phyloP scores from a whole-genome alignment of 805 yeast genomes.

The Monosporozyma aerobia region DNA sequence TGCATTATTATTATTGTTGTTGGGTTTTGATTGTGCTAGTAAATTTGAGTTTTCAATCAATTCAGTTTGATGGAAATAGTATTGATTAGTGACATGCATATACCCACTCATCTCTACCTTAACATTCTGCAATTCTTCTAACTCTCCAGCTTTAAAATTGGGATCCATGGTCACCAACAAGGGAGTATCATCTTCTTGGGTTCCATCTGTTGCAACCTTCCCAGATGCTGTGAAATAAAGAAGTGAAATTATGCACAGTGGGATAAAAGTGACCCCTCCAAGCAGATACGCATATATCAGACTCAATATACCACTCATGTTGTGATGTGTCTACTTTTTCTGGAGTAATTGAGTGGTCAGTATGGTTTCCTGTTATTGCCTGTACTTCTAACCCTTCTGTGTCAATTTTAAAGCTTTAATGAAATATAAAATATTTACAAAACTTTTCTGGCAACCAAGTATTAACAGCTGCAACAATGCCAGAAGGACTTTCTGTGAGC shows the following conservation, averaged over 20 bases:
- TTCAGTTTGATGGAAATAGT: slow-evolving; percentile 43
- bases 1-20: background rate
- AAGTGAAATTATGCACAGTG: slow-evolving; percentile 35
- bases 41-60: slow-evolving; percentile 6
- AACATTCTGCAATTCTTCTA: slow-evolving; percentile 59
- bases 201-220: slow-evolving; percentile 3
- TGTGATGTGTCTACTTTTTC: background rate
- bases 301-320: slow-evolving; percentile 11
- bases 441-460: background rate
- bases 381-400: background rate
- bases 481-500: background rate
- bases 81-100: slow-evolving; percentile 77
- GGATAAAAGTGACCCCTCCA: slow-evolving; percentile 80
- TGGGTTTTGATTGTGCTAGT: background rate
- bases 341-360: background rate
- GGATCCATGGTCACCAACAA: slow-evolving; percentile 24
- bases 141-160: slow-evolving; percentile 47
- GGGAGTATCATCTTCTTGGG: slow-evolving; percentile 15
- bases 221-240: slow-evolving; percentile 22
- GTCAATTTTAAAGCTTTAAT: background rate
- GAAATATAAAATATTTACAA: background rate
- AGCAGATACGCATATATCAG: slow-evolving; percentile 45
- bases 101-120: slow-evolving; percentile 63
- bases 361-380: background rate
- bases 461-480: background rate